Evolutionary conservation across 495 filamentous ascomycete species (phyloP), one percentile per base, ranked within the genome.

Genomic region (Aspergillus sclerotioniger): DNA sequence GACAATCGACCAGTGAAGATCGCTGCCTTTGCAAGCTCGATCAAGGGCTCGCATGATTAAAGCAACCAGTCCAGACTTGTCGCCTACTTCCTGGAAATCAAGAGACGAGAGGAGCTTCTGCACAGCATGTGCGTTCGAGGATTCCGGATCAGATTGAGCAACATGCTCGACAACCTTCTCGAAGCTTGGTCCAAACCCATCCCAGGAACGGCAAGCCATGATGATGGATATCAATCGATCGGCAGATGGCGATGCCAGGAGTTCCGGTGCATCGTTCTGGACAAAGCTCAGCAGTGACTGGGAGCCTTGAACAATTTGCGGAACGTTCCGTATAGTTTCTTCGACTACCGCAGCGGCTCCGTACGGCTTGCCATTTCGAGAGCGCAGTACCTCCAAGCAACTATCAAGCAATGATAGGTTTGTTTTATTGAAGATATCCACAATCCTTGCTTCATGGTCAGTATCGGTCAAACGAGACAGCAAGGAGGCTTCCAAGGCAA

Each of bases 361-460:
- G 62, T 90, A 96, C 0, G 90, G 89, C 64, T 94, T 94, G 45
- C 90, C 91, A 60, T 92, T 89, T 48, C 89, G 77, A 25, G 73
- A 73, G 41, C 71, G 72, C 15, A 88, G 56, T 3, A 83, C 67
- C 16, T 78, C 62, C 13, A 85, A 56, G 51, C 84, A 82, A 41
- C 72, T 72, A 31, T 72, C 67, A 12, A 88, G 65, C 46, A 88
- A 73, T 4, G 57, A 58, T 9, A 67, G 48, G 45, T 66, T 74
- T 50, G 58, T 60, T 12, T 55, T 57, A 43, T 68, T 62, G 48
- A 74, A 71, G 6, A 69, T 57, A 17, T 54, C 56, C 55, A 57
- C 61, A 16, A 63, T 48, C 39, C 48, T 54, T 17, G 55, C 0
- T 53, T 70, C 72, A 16, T 54, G 58, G 8, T 74, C 70, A 0